A percentile compares a stretch with the other conserved stretches of the same genome.
phyloP scores from a whole-genome alignment of 2,329 filamentous ascomycete species.

The Xylaria sp. region DNA sequence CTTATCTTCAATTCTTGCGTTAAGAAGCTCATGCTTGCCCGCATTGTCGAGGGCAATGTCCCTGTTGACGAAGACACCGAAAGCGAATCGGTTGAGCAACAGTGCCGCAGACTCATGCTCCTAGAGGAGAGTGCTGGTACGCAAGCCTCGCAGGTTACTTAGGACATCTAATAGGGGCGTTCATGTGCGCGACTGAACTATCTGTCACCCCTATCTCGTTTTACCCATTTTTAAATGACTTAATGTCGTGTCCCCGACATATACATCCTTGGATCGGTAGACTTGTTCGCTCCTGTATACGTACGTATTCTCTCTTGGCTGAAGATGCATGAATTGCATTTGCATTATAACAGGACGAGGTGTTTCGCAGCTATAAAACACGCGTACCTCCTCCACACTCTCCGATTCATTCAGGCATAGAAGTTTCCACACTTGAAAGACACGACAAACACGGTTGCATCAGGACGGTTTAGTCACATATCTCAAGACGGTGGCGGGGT shows the following conservation, averaged over 20 bases:
- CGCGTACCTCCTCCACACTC: neutral
- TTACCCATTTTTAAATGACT: too few relatives aligned
- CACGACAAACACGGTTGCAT: neutral
- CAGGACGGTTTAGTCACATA: neutral
- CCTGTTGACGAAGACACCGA: conserved; percentile 58
- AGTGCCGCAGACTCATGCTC: conserved; percentile 42
- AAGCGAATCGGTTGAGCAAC: conserved; percentile 39
- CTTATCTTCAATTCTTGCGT: conserved; percentile 89
- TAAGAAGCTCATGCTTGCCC: conserved; percentile 88
- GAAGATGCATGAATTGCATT: too few relatives aligned
- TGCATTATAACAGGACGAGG: neutral
- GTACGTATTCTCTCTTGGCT: neutral
- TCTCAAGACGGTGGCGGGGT: neutral
- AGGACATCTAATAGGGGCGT: neutral
- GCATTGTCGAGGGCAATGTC: conserved; percentile 59
- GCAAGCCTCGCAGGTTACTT: conserved; percentile 12
- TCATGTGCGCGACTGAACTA: neutral
- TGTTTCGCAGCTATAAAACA: neutral
- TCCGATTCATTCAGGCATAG: neutral
- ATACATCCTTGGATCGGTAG: neutral
- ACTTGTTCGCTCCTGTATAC: neutral
- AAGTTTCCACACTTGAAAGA: neutral
- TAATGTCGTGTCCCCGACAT: too few relatives aligned
- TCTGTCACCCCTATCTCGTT: neutral
- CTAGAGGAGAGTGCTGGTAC: conserved; percentile 32